Conservation (phyloP, 2,329 filamentous ascomycete species). For the Aplosporella prunicola region DNA sequence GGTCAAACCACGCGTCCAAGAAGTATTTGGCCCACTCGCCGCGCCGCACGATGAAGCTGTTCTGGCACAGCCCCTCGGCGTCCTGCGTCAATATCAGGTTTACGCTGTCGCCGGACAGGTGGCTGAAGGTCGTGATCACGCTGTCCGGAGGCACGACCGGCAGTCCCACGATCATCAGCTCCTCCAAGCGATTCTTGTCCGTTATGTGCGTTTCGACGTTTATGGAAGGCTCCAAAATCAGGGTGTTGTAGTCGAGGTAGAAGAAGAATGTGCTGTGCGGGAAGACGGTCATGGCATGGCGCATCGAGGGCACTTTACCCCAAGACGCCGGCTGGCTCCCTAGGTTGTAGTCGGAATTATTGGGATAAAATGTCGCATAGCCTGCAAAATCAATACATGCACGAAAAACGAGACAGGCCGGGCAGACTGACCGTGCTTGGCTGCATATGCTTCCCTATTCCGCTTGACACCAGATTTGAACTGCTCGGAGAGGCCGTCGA, state of each 20-base stretch:
- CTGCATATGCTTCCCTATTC: constrained; percentile 78
- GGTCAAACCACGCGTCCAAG: constrained; percentile 92
- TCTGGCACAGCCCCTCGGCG: constrained; percentile 62
- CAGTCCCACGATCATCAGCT: constrained; percentile 72
- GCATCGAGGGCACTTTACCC: constrained; percentile 73
- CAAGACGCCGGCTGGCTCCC: constrained; percentile 51
- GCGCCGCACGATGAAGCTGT: constrained; percentile 70
- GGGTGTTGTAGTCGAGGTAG: constrained; percentile 72
- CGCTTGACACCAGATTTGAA: constrained; percentile 68
- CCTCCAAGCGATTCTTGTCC: constrained; percentile 56
- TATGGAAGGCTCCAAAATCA: constrained; percentile 76
- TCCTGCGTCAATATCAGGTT: constrained; percentile 83
- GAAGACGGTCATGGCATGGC: constrained; percentile 75
- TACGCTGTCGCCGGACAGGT: constrained; percentile 67
- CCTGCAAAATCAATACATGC: constrained; percentile 42
- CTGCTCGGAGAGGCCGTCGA: constrained; percentile 54
- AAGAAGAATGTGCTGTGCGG: constrained; percentile 75
- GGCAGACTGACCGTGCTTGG: constrained; percentile 61
- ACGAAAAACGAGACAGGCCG: neutral
- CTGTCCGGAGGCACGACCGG: constrained; percentile 90
- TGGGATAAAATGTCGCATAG: constrained; percentile 77
- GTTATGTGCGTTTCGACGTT: constrained; percentile 65
- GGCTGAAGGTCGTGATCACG: constrained; percentile 87
- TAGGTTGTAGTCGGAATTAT: constrained; percentile 65
- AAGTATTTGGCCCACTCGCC: constrained; percentile 91